A percentile compares a stretch with the other conserved stretches of the same genome.
phyloP scores from a whole-genome alignment of 2,329 filamentous ascomycete genomes.

The Ophiocordyceps sinensis region DNA sequence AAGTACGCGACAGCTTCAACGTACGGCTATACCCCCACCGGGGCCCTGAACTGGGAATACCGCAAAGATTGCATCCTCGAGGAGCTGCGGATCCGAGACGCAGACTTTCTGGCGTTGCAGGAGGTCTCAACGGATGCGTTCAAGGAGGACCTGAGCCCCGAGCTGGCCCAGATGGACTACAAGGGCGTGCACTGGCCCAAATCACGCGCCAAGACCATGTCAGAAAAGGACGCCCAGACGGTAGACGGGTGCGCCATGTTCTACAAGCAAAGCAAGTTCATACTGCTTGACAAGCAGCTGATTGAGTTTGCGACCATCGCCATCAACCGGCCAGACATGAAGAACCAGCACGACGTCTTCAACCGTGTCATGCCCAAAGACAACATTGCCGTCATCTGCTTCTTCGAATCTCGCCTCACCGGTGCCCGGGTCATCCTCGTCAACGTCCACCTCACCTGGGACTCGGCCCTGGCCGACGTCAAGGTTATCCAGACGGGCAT shows the following conservation, averaged over 20 bases:
- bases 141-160: slow-evolving; percentile 79
- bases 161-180: slow-evolving; percentile 76
- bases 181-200: slow-evolving; percentile 91
- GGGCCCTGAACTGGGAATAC: slow-evolving; percentile 75
- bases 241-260: slow-evolving; percentile 97
- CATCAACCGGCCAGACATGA: slow-evolving; percentile 92
- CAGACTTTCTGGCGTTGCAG: slow-evolving; percentile 86
- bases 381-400: slow-evolving; percentile 83
- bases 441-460: slow-evolving; percentile 93
- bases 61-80: slow-evolving; percentile 69
- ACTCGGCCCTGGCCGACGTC: slow-evolving; percentile 79
- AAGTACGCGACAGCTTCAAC: slow-evolving; percentile 73
- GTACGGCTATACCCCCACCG: slow-evolving; percentile 81
- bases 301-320: slow-evolving; percentile 86
- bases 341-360: slow-evolving; percentile 93
- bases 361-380: slow-evolving; percentile 98
- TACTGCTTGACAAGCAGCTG: slow-evolving; percentile 84
- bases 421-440: slow-evolving; percentile 86
- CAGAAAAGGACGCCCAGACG: slow-evolving; percentile 70
- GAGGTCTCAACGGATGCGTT: slow-evolving; percentile 89
- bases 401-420: slow-evolving; percentile 82
- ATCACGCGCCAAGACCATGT: slow-evolving; percentile 80
- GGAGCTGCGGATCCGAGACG: slow-evolving; percentile 64
- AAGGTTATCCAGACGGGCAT: slow-evolving; percentile 95
- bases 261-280: slow-evolving; percentile 90